These are phyloP conservation scores for Dillenia suffruticosa DNA, from an alignment of 164 flowering plant species.

Conservation along the genomic window DNA sequence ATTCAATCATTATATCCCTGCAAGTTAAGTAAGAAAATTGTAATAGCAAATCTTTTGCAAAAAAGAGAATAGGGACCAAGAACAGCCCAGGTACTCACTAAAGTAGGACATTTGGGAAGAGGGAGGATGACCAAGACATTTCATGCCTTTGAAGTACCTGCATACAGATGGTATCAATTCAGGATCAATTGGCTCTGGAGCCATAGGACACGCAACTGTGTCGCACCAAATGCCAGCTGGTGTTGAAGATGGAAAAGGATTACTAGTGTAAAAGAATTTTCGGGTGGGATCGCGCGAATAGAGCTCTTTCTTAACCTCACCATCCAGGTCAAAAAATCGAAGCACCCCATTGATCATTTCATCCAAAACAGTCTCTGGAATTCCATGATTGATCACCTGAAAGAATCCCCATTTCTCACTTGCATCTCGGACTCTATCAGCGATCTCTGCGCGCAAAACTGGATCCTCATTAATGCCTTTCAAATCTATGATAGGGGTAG, in stretches of 20 bases:
- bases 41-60: no score
- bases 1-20: constrained; percentile 11
- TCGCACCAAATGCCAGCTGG: constrained; percentile 39
- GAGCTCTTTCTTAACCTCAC: constrained; percentile 23
- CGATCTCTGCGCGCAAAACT: constrained; percentile 9
- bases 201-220: constrained; percentile 11
- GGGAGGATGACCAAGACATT: no score
- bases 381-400: constrained; percentile 42
- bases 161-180: constrained; percentile 20
- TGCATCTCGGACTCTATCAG: constrained; percentile 25
- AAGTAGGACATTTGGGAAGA: no score
- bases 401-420: constrained; percentile 39
- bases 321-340: constrained; percentile 28
- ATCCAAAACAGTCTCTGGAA: constrained; percentile 20
- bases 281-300: constrained; percentile 21
- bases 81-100: no score
- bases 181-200: constrained; percentile 18
- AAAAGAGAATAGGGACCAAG: no score
- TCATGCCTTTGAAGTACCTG: constrained; percentile 15
- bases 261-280: constrained; percentile 16
- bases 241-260: constrained; percentile 19
- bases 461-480: constrained; percentile 12
- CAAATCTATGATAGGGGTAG: constrained; percentile 22
- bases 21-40: neutral
- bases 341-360: constrained; percentile 24